Evolutionary conservation across 345 rosid genomes (phyloP), one percentile per base, ranked within the genome.

Genomic region (Pistacia integerrima): DNA sequence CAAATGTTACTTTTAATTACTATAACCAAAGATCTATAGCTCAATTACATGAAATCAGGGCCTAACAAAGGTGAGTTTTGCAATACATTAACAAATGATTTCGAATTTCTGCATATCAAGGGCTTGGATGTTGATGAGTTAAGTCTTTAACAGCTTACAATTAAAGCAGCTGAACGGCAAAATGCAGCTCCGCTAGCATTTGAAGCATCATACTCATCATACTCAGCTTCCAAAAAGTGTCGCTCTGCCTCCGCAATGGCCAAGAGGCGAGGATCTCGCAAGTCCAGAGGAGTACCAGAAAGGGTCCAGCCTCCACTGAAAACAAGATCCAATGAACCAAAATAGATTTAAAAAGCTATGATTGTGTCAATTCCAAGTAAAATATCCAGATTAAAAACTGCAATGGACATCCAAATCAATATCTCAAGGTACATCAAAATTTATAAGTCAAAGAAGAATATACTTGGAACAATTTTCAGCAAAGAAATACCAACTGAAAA

Each of bases 241-340:
- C 87, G 93, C 74, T 96, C 99, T 22, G 97, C 95, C 86, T 96
- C 97, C 22, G 97, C 95, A 33, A 96, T 91, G 35, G 95, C 97
- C 74, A 92, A 70, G 66, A 93, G 83, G 73, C 85, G 99, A 82
- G 97, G 97, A 82, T 96, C 97, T n/a, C 77, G 84, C 77, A 93
- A 74, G 81, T 93, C 95, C 82, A 92, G 69, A 71, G 92, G 88
- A 69, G 89, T 83, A 52, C 98, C 99, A 35, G 97, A 91, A 67
- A 93, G 85, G 56, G 91, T 93, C 99, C 97, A 93, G 70, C 97
- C 97, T 80, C 94, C 94, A 64, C 98, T 92, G 82, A 75, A 87
- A 62, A 67, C 57, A 74, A 58, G 22, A 68, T 55, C 10, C 60
- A 66, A 63, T 10, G 36, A 66, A 72, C 20, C 64, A 68, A 61